Evolutionary conservation across 1,139 yeast species (phyloP).

Genomic region (Saccharomycopsis phalli): DNA sequence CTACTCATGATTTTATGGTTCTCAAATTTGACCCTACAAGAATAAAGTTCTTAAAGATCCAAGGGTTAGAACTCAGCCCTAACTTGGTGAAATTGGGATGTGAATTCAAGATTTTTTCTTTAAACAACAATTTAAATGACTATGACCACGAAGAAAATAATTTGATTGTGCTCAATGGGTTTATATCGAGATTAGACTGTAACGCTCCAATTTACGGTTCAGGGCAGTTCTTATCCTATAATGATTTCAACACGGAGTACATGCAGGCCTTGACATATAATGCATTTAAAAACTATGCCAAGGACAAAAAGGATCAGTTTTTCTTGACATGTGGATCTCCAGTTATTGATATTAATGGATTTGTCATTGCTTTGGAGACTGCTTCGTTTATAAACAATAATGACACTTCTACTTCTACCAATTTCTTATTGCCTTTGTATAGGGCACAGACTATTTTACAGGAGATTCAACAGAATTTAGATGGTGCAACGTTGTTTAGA

Average conservation of each 20-base stretch:
- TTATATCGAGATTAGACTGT: constrained; percentile 83
- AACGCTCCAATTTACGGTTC: constrained; percentile 93
- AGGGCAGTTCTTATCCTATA: constrained; percentile 48
- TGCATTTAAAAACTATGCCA: constrained; percentile 41
- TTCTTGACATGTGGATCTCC: constrained; percentile 73
- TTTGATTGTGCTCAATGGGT: constrained; percentile 79
- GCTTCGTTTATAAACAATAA: constrained; percentile 55
- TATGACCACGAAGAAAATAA: constrained; percentile 98
- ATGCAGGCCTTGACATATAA: constrained; percentile 96
- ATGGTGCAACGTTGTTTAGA: constrained; percentile 23
- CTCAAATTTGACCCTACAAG: constrained; percentile 64
- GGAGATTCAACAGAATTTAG: constrained; percentile 51
- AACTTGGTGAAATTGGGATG: constrained; percentile 82
- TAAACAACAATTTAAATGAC: constrained; percentile 30
- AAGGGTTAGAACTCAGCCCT: constrained; percentile 63
- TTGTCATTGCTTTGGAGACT: constrained; percentile 87
- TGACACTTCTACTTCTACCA: constrained; percentile 73
- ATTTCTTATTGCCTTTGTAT: constrained; percentile 80
- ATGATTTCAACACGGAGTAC: constrained; percentile 92
- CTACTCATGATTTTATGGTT: constrained; percentile 80
- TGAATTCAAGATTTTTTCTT: constrained; percentile 61
- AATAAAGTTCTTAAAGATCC: constrained; percentile 66
- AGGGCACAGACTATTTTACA: constrained; percentile 74
- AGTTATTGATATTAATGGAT: constrained; percentile 79
- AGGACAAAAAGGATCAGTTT: constrained; percentile 20